Evolutionary conservation across 345 rosid species (phyloP).

Genomic region (Isatis tinctoria): DNA sequence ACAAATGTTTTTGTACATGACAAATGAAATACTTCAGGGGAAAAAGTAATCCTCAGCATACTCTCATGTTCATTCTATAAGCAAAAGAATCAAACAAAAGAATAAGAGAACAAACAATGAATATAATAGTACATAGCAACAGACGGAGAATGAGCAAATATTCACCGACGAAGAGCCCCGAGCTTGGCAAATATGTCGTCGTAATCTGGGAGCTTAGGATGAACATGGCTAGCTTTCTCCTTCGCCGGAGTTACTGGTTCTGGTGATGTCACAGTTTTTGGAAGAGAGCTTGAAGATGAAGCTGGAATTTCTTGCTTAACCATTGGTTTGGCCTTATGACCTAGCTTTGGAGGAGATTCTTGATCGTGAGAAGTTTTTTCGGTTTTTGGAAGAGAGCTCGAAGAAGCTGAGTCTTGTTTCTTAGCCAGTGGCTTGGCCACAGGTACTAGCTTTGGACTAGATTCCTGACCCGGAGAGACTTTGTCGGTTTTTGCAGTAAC

Average conservation of each 20-base stretch:
- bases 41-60: neutral
- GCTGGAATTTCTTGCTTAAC: conserved; percentile 29
- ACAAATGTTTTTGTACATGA: neutral
- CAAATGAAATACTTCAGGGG: neutral
- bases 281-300: conserved; percentile 15
- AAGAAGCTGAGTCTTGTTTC: conserved; percentile 22
- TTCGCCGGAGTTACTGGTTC: conserved; percentile 29
- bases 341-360: conserved; percentile 24
- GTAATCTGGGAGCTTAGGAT: conserved; percentile 91
- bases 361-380: conserved; percentile 18
- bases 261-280: conserved; percentile 30
- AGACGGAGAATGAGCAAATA: neutral
- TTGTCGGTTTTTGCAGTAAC: conserved; percentile 14
- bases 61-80: neutral
- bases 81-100: conserved; percentile 19
- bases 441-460: neutral
- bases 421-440: conserved; percentile 27
- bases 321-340: conserved; percentile 14
- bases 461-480: neutral
- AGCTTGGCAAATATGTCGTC: conserved; percentile 57
- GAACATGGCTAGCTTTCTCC: conserved; percentile 61
- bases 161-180: conserved; percentile 43
- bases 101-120: neutral
- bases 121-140: neutral
- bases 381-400: conserved; percentile 21